Base-by-base conservation (phyloP, 176 grass and related monocot genomes). In the Cenchrus americanus region DNA sequence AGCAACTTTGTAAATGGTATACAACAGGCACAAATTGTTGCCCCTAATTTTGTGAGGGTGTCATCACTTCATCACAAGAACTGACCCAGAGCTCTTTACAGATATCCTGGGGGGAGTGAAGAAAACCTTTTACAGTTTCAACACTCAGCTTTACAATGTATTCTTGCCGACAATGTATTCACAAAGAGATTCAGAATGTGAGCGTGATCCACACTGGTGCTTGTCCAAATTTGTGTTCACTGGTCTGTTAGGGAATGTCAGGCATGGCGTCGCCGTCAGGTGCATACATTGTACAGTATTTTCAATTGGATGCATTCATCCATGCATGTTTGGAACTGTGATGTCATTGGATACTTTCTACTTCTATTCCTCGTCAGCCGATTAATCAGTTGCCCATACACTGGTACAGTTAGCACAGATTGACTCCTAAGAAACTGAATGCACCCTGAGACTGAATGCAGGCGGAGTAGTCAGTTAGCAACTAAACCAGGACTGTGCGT, bases 1-100 rank as follows among this genome's bases (percentile, higher is more conserved):
- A 79, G 81, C 24, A 50, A 79, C 76, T 71, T 62, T 83, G 80
- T 78, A 75, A 58, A 83, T 79, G 67, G 14, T 63, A 71, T 78
- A 30, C 65, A 83, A 78, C 6, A 70, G 79, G 43, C 52, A 82
- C 34, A 4, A n/a, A 50, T 80, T 69, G 27, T 80, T n/a, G 7
- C 55, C 80, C 65, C 54, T 10, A 69, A 81, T 34, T 34, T 40
- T 13, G 17, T 19, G 23, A 81, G 30, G 27, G 17, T 58, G 37
- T 21, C 15, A n/a, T 78, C 5, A 63, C 70, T 73, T 64, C 47
- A 32, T 66, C 24, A 74, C 58, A 66, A 51, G 58, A 67, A 42
- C 41, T 74, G 75, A 66, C 14, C 79, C 72, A 42, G 66, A 22
- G 51, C 73, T 66, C 66, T 71, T 66, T 59, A 30, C 47, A 72